Base-by-base conservation (phyloP, 1,284 basidiomycete species). In the Cutaneotrichosporon sp. region DNA sequence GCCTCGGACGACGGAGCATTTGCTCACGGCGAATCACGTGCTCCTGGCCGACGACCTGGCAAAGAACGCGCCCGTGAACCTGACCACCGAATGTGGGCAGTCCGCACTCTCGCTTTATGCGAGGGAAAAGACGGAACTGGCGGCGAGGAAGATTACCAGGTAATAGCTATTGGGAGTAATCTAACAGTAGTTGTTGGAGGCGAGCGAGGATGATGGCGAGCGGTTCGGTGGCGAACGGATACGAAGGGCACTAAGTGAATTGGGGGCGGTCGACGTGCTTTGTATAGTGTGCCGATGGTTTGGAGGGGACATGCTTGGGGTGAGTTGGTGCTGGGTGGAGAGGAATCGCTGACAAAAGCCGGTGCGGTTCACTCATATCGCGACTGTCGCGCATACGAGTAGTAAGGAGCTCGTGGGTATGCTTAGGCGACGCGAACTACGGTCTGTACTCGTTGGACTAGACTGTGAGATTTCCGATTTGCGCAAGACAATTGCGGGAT, bases 61-160 rank as follows among this genome's bases (percentile, higher is more conserved):
- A 21, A 73, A 69, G 65, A 73, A 56, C 66, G 75, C 52, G 72
- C 72, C 3, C 64, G 76, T 50, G 77, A 79, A 56, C 77, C 77
- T 2, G 76, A 78, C 69, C 77, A 79, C 70, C 60, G 77, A 22
- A 80, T 79, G 74, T 80, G 77, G 77, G 79, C 75, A 0, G 70
- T 73, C 30, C 68, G 78, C 46, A 65, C 70, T 2, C 58, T 80
- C 21, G 66, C 58, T 13, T 53, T 79, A 40, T 73, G 68, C 49
- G 72, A 79, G 38, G 76, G 77, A 1, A 70, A 67, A 50, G 70
- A 79, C 67, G 77, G 76, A 26, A 79, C 77, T 0, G 68, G 66
- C 8, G 79, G 79, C 1, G 76, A 75, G 58, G 76, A 68, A 4
- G 79, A 79, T 59, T 80, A 74, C 63, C 76, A 80, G 66, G n/a